These are phyloP conservation scores for Phytophthora citricola DNA, from an alignment of 352 stramenopile genomes.

Conservation along the genomic window DNA sequence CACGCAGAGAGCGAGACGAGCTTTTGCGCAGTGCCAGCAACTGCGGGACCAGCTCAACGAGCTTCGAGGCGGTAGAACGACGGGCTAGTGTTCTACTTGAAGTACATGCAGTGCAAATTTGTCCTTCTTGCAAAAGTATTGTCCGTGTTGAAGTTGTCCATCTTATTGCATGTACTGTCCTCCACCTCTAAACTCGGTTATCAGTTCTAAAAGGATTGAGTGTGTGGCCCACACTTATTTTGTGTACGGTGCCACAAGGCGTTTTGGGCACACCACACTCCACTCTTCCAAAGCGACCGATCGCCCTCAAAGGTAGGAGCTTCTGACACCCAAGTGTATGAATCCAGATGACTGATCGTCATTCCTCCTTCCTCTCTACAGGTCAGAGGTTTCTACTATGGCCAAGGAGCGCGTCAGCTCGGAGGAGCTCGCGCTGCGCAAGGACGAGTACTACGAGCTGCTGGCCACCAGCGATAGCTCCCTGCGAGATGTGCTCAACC, in stretches of 20 bases:
- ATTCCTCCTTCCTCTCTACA: constrained; percentile 4
- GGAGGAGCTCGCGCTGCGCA: constrained; percentile 48
- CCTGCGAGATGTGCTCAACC: constrained; percentile 75
- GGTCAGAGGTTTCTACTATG: constrained; percentile 23
- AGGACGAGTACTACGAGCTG: constrained; percentile 68
- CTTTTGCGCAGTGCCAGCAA: constrained; percentile 65
- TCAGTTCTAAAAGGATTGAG: too few relatives aligned
- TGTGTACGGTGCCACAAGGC: too few relatives aligned
- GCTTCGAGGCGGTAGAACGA: constrained; percentile 9
- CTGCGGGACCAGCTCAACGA: constrained; percentile 56
- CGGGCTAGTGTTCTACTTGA: background rate
- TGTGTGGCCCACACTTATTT: too few relatives aligned
- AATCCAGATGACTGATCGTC: constrained; percentile 6
- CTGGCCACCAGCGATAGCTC: constrained; percentile 59
- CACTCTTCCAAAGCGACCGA: too few relatives aligned
- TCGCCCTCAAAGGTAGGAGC: too few relatives aligned
- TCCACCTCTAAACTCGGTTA: too few relatives aligned
- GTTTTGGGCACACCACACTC: too few relatives aligned
- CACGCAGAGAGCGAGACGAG: constrained; percentile 62
- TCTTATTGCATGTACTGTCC: too few relatives aligned
- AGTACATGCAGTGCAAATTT: too few relatives aligned
- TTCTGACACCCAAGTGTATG: background rate
- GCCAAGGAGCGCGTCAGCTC: constrained; percentile 49
- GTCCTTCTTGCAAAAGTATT: too few relatives aligned
- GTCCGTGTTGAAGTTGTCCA: too few relatives aligned